Evolutionary conservation across 805 yeast genomes (phyloP).

Genomic region (Pichia cephalocereana): DNA sequence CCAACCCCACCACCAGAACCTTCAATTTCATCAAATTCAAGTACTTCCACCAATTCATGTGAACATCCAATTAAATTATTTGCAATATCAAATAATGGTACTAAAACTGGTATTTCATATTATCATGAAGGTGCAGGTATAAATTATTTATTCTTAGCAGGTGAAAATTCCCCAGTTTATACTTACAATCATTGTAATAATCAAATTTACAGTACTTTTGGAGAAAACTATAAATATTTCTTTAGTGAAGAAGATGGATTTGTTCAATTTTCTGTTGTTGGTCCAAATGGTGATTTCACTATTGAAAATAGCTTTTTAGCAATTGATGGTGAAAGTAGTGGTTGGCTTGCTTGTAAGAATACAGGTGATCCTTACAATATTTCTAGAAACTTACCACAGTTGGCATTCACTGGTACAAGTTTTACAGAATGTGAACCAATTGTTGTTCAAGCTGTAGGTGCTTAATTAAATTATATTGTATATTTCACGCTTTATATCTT

Average conservation of each 20-base stretch:
- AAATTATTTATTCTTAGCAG: conserved; percentile 29
- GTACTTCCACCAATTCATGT: background rate
- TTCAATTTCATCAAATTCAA: background rate
- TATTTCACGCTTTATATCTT: too few species aligned
- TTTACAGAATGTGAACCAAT: background rate
- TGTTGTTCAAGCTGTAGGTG: background rate
- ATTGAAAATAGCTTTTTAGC: background rate
- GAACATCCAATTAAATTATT: background rate
- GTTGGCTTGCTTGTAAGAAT: conserved; percentile 33
- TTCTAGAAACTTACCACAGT: conserved; percentile 20
- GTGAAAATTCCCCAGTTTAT: conserved; percentile 7
- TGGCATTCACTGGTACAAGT: background rate
- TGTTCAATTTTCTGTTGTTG: conserved; percentile 7
- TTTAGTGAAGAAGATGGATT: background rate
- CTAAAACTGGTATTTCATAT: conserved; percentile 18
- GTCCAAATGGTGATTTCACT: background rate
- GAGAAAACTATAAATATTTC: background rate
- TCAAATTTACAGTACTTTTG: background rate
- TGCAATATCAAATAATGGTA: background rate
- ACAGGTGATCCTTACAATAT: conserved; percentile 33
- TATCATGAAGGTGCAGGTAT: conserved; percentile 41
- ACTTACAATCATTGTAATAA: conserved; percentile 11
- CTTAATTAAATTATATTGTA: too few species aligned
- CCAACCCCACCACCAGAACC: background rate
- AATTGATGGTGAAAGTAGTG: conserved; percentile 21